Evolutionary conservation across 306 rosid species (phyloP).

Genomic region (Carpinus fangiana): DNA sequence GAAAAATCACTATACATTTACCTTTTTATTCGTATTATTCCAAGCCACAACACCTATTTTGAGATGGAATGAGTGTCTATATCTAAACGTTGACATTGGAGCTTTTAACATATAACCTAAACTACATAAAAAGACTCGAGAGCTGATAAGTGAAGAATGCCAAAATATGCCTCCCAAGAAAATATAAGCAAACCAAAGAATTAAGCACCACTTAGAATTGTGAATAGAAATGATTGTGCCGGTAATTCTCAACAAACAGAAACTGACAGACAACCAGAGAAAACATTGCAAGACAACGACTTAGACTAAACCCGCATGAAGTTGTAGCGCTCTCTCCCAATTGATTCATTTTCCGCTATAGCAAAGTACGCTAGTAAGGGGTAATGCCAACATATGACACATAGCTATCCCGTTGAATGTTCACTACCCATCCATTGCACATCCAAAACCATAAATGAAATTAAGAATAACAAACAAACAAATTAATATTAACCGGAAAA

Average conservation of each 20-base stretch:
- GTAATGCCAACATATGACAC: conserved; percentile 88
- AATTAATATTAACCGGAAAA: background rate
- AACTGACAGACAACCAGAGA: background rate
- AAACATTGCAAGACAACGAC: background rate
- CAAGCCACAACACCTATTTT: background rate
- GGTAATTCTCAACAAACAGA: background rate
- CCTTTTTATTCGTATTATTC: background rate
- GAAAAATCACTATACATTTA: background rate
- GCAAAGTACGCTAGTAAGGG: conserved; percentile 73
- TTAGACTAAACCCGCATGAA: conserved; percentile 73
- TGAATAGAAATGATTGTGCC: background rate
- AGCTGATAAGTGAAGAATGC: background rate
- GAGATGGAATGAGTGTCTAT: background rate
- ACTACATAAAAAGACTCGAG: background rate
- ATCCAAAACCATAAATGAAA: background rate
- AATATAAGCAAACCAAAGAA: background rate
- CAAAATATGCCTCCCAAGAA: background rate
- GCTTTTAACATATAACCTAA: background rate
- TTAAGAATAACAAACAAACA: background rate
- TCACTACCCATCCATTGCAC: conserved; percentile 92
- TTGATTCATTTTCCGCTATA: conserved; percentile 91
- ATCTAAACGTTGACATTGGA: background rate
- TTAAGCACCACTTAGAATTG: background rate
- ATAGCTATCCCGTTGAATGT: conserved; percentile 96
- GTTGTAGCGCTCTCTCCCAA: conserved; percentile 88